Base-by-base conservation (phyloP, 2,329 filamentous ascomycete species). In the Claviceps sp. region DNA sequence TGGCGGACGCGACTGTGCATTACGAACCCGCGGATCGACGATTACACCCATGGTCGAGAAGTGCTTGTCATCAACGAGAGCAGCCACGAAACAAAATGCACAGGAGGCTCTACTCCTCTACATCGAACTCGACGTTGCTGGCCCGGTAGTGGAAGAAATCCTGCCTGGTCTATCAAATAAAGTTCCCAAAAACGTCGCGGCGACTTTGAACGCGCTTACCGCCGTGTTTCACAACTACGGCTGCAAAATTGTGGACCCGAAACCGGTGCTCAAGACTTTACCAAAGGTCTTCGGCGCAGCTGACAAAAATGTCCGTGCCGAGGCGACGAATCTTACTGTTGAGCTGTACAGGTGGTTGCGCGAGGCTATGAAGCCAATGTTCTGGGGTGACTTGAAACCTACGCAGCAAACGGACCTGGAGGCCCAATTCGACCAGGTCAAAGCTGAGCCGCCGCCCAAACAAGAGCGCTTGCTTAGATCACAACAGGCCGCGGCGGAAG, bases 311-410 rank as follows among this genome's bases (percentile, higher is more conserved):
- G 88, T 98, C 16, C 85, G 93, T 68, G 89, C 90, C 3, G 93
- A 96, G 66, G 89, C 90, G 29, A 93, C 93, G 46, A 89, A 85
- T 59, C 74, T 98, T 52, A 86, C 91, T 0, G 88, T 96, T 47
- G 94, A 98, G 64, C 80, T 98, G 53, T 98, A 98, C 68, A 78
- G 93, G 68, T 98, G 94, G 93, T 75, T 98, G 37, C 86, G 91
- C 58, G 93, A 98, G 57, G 91, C 91, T 11, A 96, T 98, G 83
- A 98, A 98, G 66, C 88, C 91, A 39, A 85, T 97, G 68, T 97
- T 98, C 66, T 98, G 93, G 90, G 82, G 79, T 45, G 93, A 98
- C 53, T 69, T 98, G 55, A 98, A 98, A 66, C 86, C 91, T 0
- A 91, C 95, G 0, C 93, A 98, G 64, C 93, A 98, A 66, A 82